Evolutionary conservation across 495 filamentous ascomycete species (phyloP), one percentile per base, ranked within the genome.

Genomic region (Bathelium albidoporum): DNA sequence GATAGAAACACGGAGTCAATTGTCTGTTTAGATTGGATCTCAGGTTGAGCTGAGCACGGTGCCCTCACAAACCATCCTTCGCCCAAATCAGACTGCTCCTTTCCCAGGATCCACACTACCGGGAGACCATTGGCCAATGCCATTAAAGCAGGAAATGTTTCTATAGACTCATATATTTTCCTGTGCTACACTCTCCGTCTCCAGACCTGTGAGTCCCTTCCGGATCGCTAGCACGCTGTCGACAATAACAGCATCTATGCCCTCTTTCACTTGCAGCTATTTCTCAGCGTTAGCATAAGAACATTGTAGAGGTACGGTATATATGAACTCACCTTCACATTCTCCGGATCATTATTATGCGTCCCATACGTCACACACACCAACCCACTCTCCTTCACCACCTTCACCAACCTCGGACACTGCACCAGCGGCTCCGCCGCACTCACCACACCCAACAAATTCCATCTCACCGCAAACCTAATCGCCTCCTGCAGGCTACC

Each of bases 171-270:
- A 5, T 39, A 39, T 39, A 14, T 5, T 26, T 3, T 28, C 24
- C 1, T 29, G 29, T 26, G 4, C 24, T 10, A 2, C 24, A 24
- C 9, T 9, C 49, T 55, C 49, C 7, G 32, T 4, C 10, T 68
- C 61, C 12, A 62, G 44, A 45, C 66, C 79, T 73, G 84, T 89
- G 59, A 89, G 78, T 0, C 86, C 87, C 68, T 89, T 86, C 22
- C 87, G 81, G 61, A 96, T 93, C 24, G 87, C 86, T 16, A 97
- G 79, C 11, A 97, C 93, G 45, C 83, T 90, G 71, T 97, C 93
- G 43, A 97, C 94, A 71, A 97, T 97, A 28, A 97, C 91, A 7
- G 93, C 93, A 75, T 97, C 93, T 59, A 98, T 95, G 53, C 94
- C 94, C 73, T 96, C 89, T 26, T 90, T 86, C 18, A 95, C 91